Percentiles rank a stretch among this genome's conserved stretches.
Conservation (phyloP, 1,284 basidiomycete species). For the Sutorius eximius region DNA sequence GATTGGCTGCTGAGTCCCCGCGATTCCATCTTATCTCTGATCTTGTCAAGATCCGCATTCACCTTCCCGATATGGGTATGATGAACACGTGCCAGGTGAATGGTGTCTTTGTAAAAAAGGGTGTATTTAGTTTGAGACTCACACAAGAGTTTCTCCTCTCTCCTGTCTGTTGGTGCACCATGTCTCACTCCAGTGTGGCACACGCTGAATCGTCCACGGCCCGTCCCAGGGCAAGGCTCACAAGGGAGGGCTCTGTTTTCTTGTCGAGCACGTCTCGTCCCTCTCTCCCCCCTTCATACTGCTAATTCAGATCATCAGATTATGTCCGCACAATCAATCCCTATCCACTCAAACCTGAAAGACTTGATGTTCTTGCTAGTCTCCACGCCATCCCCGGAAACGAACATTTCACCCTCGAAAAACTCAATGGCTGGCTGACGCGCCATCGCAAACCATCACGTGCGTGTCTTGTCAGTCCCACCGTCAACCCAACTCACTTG, state of each 20-base stretch:
- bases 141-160: neutral
- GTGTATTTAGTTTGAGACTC: slow-evolving; percentile 13
- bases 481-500: neutral
- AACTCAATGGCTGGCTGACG: slow-evolving; percentile 23
- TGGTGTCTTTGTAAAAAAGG: neutral
- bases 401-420: slow-evolving; percentile 17
- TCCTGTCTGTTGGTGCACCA: neutral
- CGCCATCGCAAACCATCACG: slow-evolving; percentile 22
- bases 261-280: slow-evolving; percentile 13
- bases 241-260: slow-evolving; percentile 8
- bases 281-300: too few relatives aligned
- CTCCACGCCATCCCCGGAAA: slow-evolving; percentile 28
- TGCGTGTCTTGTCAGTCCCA: neutral
- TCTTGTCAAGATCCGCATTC: slow-evolving; percentile 7
- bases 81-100: slow-evolving; percentile 5
- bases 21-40: slow-evolving; percentile 21
- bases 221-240: slow-evolving; percentile 8
- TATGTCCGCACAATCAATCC: slow-evolving; percentile 15
- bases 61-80: slow-evolving; percentile 14
- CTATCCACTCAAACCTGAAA: slow-evolving; percentile 21
- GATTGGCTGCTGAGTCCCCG: slow-evolving; percentile 2
- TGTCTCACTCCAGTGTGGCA: neutral
- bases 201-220: slow-evolving; percentile 4
- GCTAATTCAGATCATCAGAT: slow-evolving; percentile 11
- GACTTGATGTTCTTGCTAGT: slow-evolving; percentile 12